Base-by-base conservation (phyloP, 768 basidiomycete species). In the Calvatia gigantea region DNA sequence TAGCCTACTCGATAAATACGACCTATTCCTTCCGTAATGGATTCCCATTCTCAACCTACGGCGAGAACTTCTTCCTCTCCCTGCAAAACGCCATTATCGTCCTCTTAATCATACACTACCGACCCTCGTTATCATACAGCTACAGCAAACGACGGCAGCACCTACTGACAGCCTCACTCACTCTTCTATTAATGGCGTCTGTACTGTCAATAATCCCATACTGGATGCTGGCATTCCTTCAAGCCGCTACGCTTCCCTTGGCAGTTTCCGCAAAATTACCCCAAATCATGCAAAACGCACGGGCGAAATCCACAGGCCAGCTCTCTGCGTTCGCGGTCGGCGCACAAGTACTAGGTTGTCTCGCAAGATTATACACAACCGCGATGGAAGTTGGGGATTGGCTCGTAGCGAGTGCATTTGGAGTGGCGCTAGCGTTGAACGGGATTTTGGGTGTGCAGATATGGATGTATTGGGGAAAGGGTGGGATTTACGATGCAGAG, bases 11-110 rank as follows among this genome's bases (percentile, higher is more conserved):
- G 29, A 94, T 98, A 64, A 93, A 86, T 0, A 80, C 94, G 23
- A 84, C 85, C 8, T 98, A 98, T 70, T 88, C 94, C 2, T 84
- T 82, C 64, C 79, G 92, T n/a, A 87, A 91, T 65, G 70, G 75
- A 15, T 97, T 94, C 70, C 94, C 96, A 1, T 97, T 97, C 76
- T 93, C 92, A n/a, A 97, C 96, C 1, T 98, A 98, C 58, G 96
- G 96, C 65, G 96, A 98, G 71, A 98, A 95, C 75, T 70, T 94
- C 57, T 97, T 97, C 83, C 81, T 98, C 45, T 86, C 91, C 33
- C 65, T 94, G 56, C 94, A 95, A 70, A 94, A 95, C 73, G 77
- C 87, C 61, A 59, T 89, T 70, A 92, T 97, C 65, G 92, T 91
- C 15, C 78, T 94, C 64, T 83, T 95, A 62, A 95, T 95, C 69